Evolutionary conservation across 2,329 filamentous ascomycete species (phyloP), one percentile per base, ranked within the genome.

Genomic region (Xylaria hypoxylon): DNA sequence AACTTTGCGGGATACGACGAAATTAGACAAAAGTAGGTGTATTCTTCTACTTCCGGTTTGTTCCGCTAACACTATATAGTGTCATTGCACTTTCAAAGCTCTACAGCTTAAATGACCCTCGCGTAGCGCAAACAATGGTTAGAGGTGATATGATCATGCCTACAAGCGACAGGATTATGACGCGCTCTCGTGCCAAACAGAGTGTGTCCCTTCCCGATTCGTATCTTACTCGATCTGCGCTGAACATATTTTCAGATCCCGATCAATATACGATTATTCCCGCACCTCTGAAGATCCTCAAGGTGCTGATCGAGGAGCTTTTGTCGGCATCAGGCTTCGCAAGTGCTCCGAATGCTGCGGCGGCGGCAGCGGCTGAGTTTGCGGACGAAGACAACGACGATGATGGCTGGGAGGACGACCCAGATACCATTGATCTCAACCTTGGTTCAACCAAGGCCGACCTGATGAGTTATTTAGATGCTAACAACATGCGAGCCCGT

Each of bases 1-100:
- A 97, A 92, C 79, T 99, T 99, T 80, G 94, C 94, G n/a, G 96
- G 96, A 13, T 99, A 97, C 74, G 94, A 98, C 74, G 95, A 97
- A 79, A 98, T 98, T 73, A 89, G 94, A 72, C 93, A 97, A 79
- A 99, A 98, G 92, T 94, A 83, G 79, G 89, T 83, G n/a, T 35
- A 17, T 2, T 24, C 7, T 1, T n/a, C 0, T 13, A 10, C 31
- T 6, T 15, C 17, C 19, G 22, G 7, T 58, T 24, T 55, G 35
- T n/a, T 63, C 48, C 67, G 55, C 80, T 82, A 74, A 83, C 31
- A 51, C 42, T 17, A 19, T 40, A 48, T 6, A 95, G 92, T 76
- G 93, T 97, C 65, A 95, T 97, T 73, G 96, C 96, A 5, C 86
- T 99, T 2, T 94, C 94, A 0, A 97, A 96, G 76, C 84, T 99